phyloP scores from a whole-genome alignment of 805 yeast species.

The Monosporozyma aerobia region DNA sequence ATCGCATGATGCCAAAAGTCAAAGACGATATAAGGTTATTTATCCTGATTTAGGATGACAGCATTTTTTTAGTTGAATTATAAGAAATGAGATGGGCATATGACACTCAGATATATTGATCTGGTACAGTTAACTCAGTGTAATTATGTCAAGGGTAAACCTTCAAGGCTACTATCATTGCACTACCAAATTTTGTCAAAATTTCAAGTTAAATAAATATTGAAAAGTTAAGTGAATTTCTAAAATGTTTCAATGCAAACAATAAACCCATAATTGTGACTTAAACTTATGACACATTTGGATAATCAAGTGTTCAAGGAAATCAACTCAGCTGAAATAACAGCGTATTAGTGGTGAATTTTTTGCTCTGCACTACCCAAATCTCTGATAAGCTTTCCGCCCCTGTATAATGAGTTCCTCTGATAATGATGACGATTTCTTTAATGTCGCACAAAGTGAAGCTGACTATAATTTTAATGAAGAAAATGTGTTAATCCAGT shows the following conservation, averaged over 20 bases:
- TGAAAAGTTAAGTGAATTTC: not conserved
- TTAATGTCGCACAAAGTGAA: slow-evolving; percentile 1
- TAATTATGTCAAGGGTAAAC: too few relatives aligned
- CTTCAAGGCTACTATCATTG: too few relatives aligned
- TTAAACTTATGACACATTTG: not conserved
- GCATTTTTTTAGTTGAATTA: too few relatives aligned
- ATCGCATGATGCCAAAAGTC: too few relatives aligned
- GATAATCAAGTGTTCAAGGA: not conserved
- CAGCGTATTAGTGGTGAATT: not conserved
- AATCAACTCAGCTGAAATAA: not conserved
- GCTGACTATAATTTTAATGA: not conserved
- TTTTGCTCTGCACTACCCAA: not conserved
- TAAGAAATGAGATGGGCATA: too few relatives aligned
- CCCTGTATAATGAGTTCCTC: not conserved
- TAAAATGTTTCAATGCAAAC: not conserved
- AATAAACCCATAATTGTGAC: not conserved
- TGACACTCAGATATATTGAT: too few relatives aligned
- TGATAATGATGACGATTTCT: slow-evolving; percentile 3
- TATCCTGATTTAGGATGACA: too few relatives aligned
- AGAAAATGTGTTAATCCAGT: not conserved
- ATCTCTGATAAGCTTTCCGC: too few relatives aligned
- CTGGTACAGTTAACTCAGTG: too few relatives aligned
- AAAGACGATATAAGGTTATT: too few relatives aligned
- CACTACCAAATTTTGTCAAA: not conserved
- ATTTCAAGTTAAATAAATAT: not conserved